A percentile compares a stretch with the other conserved stretches of the same genome.
These are phyloP conservation scores for Combretum micranthum DNA, from an alignment of 345 rosid species.

Conservation along the genomic window DNA sequence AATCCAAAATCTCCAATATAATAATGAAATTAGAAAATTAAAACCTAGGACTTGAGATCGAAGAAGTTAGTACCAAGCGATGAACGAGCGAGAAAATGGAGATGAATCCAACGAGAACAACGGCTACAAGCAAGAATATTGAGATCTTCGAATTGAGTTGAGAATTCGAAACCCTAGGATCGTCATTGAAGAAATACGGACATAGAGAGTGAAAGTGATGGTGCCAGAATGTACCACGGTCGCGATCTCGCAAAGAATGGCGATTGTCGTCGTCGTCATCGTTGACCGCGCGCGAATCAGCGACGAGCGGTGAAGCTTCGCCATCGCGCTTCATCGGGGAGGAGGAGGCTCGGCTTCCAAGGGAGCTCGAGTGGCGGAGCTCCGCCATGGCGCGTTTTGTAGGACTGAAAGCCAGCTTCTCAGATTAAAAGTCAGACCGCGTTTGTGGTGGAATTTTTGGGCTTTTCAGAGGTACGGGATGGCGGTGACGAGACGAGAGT, in stretches of 20 bases:
- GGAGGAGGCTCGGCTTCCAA: conserved; percentile 72
- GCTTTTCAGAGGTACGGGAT: background rate
- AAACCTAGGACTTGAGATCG: background rate
- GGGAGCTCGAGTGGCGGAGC: conserved; percentile 89
- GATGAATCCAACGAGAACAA: conserved; percentile 56
- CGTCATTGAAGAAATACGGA: conserved; percentile 50
- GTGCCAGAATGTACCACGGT: conserved; percentile 57
- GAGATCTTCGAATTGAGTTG: conserved; percentile 51
- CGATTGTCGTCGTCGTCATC: conserved; percentile 56
- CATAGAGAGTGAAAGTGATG: conserved; percentile 23
- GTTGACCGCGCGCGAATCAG: conserved; percentile 36
- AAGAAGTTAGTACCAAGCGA: conserved; percentile 49
- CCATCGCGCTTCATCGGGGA: conserved; percentile 91
- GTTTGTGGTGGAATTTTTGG: background rate
- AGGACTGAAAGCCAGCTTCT: conserved; percentile 53
- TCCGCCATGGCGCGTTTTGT: conserved; percentile 76
- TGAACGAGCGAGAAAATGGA: conserved; percentile 56
- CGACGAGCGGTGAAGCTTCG: conserved; percentile 67
- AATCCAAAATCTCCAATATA: background rate
- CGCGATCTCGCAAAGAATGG: conserved; percentile 67
- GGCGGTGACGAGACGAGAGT: too few relatives aligned
- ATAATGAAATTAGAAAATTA: background rate
- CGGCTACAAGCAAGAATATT: conserved; percentile 32
- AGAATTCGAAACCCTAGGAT: conserved; percentile 74
- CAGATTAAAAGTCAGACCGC: background rate